Evolutionary conservation across 805 yeast genomes (phyloP).

Genomic region (Metschnikowia shivogae): DNA sequence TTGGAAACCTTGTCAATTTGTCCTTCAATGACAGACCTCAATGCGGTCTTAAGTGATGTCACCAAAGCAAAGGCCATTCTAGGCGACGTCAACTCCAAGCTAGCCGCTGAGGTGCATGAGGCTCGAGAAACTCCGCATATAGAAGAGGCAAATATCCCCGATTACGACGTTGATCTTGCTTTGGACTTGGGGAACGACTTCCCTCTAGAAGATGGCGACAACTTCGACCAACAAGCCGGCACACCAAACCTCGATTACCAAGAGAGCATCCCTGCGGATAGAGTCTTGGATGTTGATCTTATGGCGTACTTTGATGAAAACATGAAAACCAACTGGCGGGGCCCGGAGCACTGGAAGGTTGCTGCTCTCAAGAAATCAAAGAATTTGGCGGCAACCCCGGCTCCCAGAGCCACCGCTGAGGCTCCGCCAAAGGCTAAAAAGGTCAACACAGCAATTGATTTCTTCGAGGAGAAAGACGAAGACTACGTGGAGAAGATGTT

Average conservation of each 20-base stretch:
- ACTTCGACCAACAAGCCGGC: conserved; percentile 3
- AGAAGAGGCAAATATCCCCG: conserved; percentile 5
- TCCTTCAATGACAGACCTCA: conserved; percentile 64
- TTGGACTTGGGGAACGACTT: conserved; percentile 11
- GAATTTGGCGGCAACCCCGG: conserved; percentile 15
- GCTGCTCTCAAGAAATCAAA: conserved; percentile 37
- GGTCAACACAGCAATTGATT: conserved; percentile 25
- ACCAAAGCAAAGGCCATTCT: conserved; percentile 46
- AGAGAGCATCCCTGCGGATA: conserved; percentile 6
- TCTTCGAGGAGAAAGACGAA: conserved; percentile 31
- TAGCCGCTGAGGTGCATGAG: conserved; percentile 15
- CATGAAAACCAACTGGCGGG: conserved; percentile 76
- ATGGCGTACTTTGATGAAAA: conserved; percentile 80
- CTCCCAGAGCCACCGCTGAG: conserved; percentile 1
- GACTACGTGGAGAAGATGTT: conserved; percentile 28
- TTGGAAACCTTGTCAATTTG: conserved; percentile 46
- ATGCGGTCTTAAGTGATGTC: conserved; percentile 53
- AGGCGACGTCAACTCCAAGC: conserved; percentile 37
- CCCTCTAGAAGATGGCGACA: conserved; percentile 6
- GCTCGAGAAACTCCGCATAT: background rate
- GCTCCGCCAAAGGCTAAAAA: conserved; percentile 20
- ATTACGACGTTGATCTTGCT: conserved; percentile 23
- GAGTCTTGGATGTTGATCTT: conserved; percentile 53
- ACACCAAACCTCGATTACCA: background rate
- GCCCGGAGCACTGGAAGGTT: conserved; percentile 90